Conservation (phyloP, 2,329 filamentous ascomycete species). For the Penicillium brasilianum region DNA sequence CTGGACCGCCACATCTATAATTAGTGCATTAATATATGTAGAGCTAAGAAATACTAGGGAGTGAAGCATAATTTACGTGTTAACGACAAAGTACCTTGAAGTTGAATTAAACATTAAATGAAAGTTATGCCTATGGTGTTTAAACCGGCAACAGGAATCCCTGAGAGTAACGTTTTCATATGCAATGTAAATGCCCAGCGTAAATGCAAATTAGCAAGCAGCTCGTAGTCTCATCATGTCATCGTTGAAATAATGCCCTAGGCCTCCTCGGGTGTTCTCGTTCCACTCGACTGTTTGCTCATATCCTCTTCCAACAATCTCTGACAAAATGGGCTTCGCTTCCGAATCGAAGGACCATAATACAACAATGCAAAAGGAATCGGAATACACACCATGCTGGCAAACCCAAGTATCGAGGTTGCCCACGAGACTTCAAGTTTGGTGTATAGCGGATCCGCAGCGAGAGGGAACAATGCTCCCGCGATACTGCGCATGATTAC, state of each 20-base stretch:
- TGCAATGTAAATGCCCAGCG: neutral
- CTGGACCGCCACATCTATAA: neutral
- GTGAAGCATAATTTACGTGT: neutral
- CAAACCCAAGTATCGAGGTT: conserved; percentile 48
- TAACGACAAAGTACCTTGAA: neutral
- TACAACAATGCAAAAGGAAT: conserved; percentile 49
- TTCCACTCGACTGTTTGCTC: conserved; percentile 18
- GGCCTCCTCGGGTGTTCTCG: conserved; percentile 23
- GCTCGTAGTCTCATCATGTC: neutral
- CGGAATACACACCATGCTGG: conserved; percentile 44
- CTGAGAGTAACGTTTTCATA: neutral
- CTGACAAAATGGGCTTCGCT: conserved; percentile 40
- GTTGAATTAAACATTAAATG: neutral
- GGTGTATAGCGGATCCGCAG: conserved; percentile 45
- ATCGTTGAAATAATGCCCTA: neutral
- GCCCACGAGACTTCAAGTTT: conserved; percentile 49
- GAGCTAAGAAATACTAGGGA: neutral
- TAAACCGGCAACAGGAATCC: neutral
- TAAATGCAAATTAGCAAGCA: neutral
- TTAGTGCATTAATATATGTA: neutral
- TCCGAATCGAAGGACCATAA: conserved; percentile 34
- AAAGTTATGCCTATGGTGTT: no score
- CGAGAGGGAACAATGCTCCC: conserved; percentile 63
- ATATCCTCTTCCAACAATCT: conserved; percentile 32
- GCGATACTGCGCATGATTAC: conserved; percentile 57